Evolutionary conservation across 257 asterid genomes (phyloP), one percentile per base, ranked within the genome.

Genomic region (Mentha longifolia): DNA sequence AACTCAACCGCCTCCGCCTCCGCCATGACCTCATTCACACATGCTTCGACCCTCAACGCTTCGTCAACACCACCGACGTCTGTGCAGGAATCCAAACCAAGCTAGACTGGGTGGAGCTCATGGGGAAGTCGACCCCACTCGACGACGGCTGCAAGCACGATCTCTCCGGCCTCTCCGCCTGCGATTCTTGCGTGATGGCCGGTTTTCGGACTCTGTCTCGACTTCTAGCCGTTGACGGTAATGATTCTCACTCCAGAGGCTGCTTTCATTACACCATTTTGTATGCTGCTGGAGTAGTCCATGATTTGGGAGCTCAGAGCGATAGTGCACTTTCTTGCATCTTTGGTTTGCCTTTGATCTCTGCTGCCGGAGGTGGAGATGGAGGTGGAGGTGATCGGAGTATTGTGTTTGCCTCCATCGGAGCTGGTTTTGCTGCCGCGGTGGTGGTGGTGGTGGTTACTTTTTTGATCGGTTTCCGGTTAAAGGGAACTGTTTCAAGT

Each of bases 261-360:
- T 88, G 95, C 57, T 86, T 84, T 67, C 47, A 78, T 76, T 88
- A 78, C 79, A 77, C 90, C 1, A 55, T 85, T 35, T 42, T 86
- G 8, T 88, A 86, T 51, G 95, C 92, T 42, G 95, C 90, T 1
- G 92, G 86, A 5, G 8, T 86, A 0, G 90, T 72, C 13, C 83
- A 86, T 33, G 71, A 76, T 71, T 55, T 81, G 5, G 92, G 95
- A 57, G 90, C 92, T 16, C 70, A 59, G 6, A 85, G 89, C 59
- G n/a, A 3, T 5, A 88, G 95, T 1, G 76, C 85, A 7, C 74
- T 85, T 22, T 79, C 86, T 0, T 88, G 95, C 80, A 78, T 86
- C 49, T 80, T 88, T 30, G 90, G 90, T 0, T 70, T 88, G 66
- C 90, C 92, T 31, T 28, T 86, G 67, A 39, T 35, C 9, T 15